Base-by-base conservation (phyloP, 129 eudicot genomes). In the Flaveria trinervia region DNA sequence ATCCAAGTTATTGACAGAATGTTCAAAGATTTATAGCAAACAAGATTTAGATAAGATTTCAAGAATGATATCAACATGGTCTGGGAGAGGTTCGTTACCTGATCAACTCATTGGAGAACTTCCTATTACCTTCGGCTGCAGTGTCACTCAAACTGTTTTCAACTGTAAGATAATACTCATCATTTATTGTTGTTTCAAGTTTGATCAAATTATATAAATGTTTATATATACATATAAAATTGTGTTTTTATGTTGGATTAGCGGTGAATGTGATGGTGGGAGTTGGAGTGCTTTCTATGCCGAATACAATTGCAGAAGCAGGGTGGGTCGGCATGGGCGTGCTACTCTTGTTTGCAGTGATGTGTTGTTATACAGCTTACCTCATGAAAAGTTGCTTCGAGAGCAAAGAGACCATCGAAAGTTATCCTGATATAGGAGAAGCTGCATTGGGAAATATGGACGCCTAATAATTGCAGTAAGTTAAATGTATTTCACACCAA, bases 401-500 rank as follows among this genome's bases (percentile, higher is more conserved):
- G 65, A 90, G 91, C 76, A 85, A 49, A 36, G 85, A 88, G 20
- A 91, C 83, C 22, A 86, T 93, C 28, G 50, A 85, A 54, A 83
- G 91, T 8, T 93, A 83, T 83, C 92, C 96, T 7, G 98, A 90
- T 69, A 85, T 90, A 51, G 98, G 98, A 77, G 97, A 93, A 81
- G 98, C 98, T 65, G 98, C 98, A 55, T 90, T 85, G 98, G 98
- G 68, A 90, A 80, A 84, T 85, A 84, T n/a, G 98, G 98, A 3
- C 97, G 98, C 43, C 83, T 93, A 79, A 23, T 87, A 16, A 67
- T 93, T 72, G 87, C 97, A 28, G 96, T 93, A 78, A 87, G 97
- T 71, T 22, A 3, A 59, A 14, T 78, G 30, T 28, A 59, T 60
- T 59, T 30, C 36, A 30, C 4, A 39, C 65, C 65, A 59, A 59